A percentile compares a stretch with the other conserved stretches of the same genome.
These are phyloP conservation scores for Apiotrichum siamense DNA, from an alignment of 1,284 basidiomycete species.

Conservation along the genomic window DNA sequence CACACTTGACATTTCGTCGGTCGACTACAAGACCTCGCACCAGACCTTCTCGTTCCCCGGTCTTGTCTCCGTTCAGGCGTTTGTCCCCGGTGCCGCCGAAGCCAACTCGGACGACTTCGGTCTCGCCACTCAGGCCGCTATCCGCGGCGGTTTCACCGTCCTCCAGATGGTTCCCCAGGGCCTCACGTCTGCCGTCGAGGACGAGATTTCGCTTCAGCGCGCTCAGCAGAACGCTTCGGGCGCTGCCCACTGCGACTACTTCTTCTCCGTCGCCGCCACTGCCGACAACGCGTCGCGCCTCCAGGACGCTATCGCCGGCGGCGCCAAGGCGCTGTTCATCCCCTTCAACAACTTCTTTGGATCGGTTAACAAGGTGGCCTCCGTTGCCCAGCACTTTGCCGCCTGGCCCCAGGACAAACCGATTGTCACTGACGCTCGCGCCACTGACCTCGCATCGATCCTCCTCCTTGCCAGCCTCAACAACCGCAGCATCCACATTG, in stretches of 20 bases:
- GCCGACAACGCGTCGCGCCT: constrained; percentile 60
- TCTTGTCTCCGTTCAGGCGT: constrained; percentile 80
- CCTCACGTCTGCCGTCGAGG: constrained; percentile 57
- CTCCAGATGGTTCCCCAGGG: constrained; percentile 71
- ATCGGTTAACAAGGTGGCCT: constrained; percentile 52
- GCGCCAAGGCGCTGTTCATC: constrained; percentile 77
- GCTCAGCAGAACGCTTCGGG: constrained; percentile 61
- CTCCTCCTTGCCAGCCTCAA: constrained; percentile 89
- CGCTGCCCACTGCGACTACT: constrained; percentile 76
- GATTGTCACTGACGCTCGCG: constrained; percentile 88
- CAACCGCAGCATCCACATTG: constrained; percentile 83
- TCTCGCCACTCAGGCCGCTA: constrained; percentile 67
- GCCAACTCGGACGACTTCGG: constrained; percentile 60
- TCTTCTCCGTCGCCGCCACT: constrained; percentile 70
- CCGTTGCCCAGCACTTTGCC: constrained; percentile 78
- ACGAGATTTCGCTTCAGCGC: constrained; percentile 61
- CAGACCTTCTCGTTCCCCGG: constrained; percentile 87
- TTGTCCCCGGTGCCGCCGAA: constrained; percentile 66
- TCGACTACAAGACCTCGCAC: constrained; percentile 95
- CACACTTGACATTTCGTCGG: constrained; percentile 72
- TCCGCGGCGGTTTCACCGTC: constrained; percentile 82
- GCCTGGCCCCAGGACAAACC: constrained; percentile 88
- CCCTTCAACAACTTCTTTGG: constrained; percentile 62
- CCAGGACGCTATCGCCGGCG: constrained; percentile 66
- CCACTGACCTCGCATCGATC: constrained; percentile 87